These are phyloP conservation scores for Scopulariopsis brevicaulis DNA, from an alignment of 2,329 filamentous ascomycete species.

Conservation along the genomic window DNA sequence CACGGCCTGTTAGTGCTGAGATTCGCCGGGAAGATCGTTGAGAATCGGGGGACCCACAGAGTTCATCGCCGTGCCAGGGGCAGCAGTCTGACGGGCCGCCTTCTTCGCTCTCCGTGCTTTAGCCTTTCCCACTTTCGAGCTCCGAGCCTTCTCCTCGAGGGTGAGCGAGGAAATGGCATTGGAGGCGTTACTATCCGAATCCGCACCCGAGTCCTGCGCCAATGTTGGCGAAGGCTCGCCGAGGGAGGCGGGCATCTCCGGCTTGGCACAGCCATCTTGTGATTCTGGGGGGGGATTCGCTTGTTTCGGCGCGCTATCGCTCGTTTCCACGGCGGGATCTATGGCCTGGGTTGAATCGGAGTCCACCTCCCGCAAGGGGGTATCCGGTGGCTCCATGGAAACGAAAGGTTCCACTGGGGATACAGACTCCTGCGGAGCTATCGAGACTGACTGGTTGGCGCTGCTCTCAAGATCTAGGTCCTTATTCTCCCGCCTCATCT, in stretches of 20 bases:
- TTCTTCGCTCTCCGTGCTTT: slow-evolving; percentile 34
- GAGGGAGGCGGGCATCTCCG: slow-evolving; percentile 7
- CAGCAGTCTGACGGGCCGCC: slow-evolving; percentile 26
- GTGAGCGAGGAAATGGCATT: neutral
- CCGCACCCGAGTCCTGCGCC: neutral
- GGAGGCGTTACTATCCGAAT: neutral
- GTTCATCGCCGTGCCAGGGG: slow-evolving; percentile 17
- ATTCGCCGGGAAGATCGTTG: neutral
- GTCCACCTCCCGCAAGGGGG: neutral
- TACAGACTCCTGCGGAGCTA: neutral
- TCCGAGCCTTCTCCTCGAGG: neutral
- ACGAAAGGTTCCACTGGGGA: neutral
- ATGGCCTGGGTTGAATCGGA: no score
- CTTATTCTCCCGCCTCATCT: slow-evolving; percentile 74
- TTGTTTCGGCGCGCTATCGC: neutral
- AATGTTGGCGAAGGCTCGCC: neutral
- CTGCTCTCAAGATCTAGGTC: slow-evolving; percentile 36
- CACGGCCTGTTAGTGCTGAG: neutral
- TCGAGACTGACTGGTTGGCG: neutral
- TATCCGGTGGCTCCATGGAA: slow-evolving; percentile 3
- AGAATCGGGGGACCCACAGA: slow-evolving; percentile 16
- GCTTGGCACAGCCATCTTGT: neutral
- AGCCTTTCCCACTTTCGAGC: neutral
- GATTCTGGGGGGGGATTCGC: neutral
- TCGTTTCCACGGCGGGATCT: neutral